Evolutionary conservation across 2,329 filamentous ascomycete species (phyloP).

Genomic region (Trichoderma guizhouense): DNA sequence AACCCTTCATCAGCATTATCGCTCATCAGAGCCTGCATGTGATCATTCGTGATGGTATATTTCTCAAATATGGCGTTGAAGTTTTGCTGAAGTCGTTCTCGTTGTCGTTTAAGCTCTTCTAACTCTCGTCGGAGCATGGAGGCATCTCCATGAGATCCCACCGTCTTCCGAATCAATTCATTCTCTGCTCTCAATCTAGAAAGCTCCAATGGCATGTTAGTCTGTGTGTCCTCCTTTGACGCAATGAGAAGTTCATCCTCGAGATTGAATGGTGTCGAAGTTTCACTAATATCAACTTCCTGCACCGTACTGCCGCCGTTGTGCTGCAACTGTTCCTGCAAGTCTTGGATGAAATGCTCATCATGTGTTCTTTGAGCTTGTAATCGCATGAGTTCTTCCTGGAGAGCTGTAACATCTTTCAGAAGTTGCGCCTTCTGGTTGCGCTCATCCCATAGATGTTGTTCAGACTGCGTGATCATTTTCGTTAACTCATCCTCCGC

Average conservation of each 20-base stretch:
- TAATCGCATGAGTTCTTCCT: conserved; percentile 47
- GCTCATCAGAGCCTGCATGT: conserved; percentile 53
- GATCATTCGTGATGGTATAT: conserved; percentile 54
- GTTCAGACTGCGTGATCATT: conserved; percentile 41
- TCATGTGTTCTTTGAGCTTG: conserved; percentile 47
- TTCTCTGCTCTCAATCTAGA: conserved; percentile 62
- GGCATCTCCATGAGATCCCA: conserved; percentile 53
- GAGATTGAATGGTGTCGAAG: conserved; percentile 41
- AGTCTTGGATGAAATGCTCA: conserved; percentile 54
- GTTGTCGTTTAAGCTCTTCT: conserved; percentile 50
- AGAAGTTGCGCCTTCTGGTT: conserved; percentile 46
- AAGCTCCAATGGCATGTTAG: conserved; percentile 49
- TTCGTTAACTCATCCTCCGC: conserved; percentile 40
- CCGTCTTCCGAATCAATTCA: conserved; percentile 52
- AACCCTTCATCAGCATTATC: conserved; percentile 54
- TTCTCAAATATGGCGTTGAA: conserved; percentile 58
- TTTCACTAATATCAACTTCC: conserved; percentile 21
- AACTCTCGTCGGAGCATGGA: conserved; percentile 54
- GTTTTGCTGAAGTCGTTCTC: conserved; percentile 51
- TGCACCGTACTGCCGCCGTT: conserved; percentile 27
- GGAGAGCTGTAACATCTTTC: conserved; percentile 42
- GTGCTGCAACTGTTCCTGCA: conserved; percentile 56
- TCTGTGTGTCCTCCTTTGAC: conserved; percentile 35
- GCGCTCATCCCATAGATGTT: conserved; percentile 42
- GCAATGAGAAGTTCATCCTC: conserved; percentile 59